Evolutionary conservation across 441 rosid species (phyloP), one percentile per base, ranked within the genome.

Genomic region (Pelargonium australe): DNA sequence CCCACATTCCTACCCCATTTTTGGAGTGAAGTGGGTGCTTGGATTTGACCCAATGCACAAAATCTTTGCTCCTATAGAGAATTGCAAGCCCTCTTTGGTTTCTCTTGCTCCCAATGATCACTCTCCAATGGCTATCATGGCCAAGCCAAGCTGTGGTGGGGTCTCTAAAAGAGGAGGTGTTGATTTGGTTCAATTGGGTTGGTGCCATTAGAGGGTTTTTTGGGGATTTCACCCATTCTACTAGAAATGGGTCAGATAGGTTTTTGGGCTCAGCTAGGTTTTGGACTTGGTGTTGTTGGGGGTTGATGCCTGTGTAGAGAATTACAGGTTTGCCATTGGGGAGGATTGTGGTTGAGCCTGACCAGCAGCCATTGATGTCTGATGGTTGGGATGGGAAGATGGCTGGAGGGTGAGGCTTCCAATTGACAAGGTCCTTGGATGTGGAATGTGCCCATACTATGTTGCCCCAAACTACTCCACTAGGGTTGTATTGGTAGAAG

Each of bases 371-470:
- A 13, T 87, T 83, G 68, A 81, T 72, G 69, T 92, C 98, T 0
- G 75, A 71, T 0, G 74, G 79, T 11, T 83, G 81, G 3, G 98
- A 83, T 19, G 95, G 93, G 55, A 63, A 79, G 74, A 92, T 79
- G 44, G 90, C 93, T 0, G 68, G 72, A n/a, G 67, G 72, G 47
- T 83, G 98, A 23, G 89, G 88, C 47, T 37, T 70, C 96, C 98
- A 92, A 73, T 86, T 90, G 1, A 92, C 78, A 11, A 92, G 88
- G 65, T 92, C 96, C 11, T 64, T 76, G 31, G 98, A 92, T 47
- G 95, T 88, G 9, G 98, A 88, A 68, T 92, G 98, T 44, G 84
- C 98, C 96, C 94, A 88, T 4, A 88, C 92, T 4, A 85, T 84
- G 81, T 85, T 83, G 44, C 88, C 93, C 93, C 91, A 86, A 68